Evolutionary conservation across 2,329 filamentous ascomycete genomes (phyloP).

Genomic region (Alternaria metachromatica): DNA sequence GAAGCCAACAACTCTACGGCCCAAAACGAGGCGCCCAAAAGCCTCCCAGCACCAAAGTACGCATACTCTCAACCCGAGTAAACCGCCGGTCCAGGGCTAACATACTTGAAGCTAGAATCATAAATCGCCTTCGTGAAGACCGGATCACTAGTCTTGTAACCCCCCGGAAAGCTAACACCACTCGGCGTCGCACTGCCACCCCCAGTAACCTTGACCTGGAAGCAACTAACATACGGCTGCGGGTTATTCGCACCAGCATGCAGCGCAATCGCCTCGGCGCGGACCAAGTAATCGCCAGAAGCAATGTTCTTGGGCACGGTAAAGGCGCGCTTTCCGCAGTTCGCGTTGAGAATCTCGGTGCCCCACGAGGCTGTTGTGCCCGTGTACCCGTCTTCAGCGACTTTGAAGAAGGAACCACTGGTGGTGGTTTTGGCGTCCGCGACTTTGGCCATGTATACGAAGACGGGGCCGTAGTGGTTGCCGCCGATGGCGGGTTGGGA

Average conservation of each 20-base stretch:
- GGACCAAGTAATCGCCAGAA: constrained; percentile 43
- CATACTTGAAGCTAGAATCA: constrained; percentile 43
- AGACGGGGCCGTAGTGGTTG: constrained; percentile 48
- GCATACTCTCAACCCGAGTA: constrained; percentile 33
- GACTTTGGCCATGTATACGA: constrained; percentile 50
- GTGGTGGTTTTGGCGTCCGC: constrained; percentile 42
- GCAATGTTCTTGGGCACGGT: constrained; percentile 45
- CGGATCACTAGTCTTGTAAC: constrained; percentile 42
- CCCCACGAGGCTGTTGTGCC: constrained; percentile 46
- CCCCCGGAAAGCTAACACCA: constrained; percentile 46
- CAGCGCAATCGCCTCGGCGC: constrained; percentile 44
- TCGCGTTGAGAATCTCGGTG: constrained; percentile 49
- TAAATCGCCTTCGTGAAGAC: constrained; percentile 46
- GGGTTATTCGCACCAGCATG: constrained; percentile 41
- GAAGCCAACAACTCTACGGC: not conserved
- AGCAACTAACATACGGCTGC: constrained; percentile 47
- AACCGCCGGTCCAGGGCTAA: constrained; percentile 43
- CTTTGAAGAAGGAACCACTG: constrained; percentile 46
- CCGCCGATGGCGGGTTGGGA: constrained; percentile 45
- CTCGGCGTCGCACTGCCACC: constrained; percentile 42
- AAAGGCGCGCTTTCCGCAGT: constrained; percentile 47
- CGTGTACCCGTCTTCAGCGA: constrained; percentile 47
- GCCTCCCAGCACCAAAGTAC: not conserved
- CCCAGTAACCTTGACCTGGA: constrained; percentile 48
- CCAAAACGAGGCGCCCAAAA: not conserved